A percentile compares a stretch with the other conserved stretches of the same genome.
phyloP scores from a whole-genome alignment of 768 basidiomycete genomes.

The Xerocomus brunneocitrinus region DNA sequence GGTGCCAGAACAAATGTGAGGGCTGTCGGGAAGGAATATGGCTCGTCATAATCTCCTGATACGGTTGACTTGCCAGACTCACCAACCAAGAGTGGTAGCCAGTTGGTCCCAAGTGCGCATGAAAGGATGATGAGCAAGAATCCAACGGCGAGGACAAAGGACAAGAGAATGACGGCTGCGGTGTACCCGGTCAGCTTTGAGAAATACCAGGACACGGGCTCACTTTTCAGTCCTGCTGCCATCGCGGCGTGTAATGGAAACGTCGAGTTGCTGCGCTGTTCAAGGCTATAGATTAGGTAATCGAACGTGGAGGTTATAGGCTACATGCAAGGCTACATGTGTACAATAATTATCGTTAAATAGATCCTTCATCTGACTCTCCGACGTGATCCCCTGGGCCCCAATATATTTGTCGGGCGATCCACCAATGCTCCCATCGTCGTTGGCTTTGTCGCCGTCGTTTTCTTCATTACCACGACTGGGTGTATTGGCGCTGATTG shows the following conservation, averaged over 20 bases:
- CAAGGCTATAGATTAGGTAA: conserved; percentile 20
- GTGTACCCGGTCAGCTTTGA: conserved; percentile 1
- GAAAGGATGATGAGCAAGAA: conserved; percentile 97
- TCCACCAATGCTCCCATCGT: conserved; percentile 27
- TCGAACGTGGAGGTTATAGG: background rate
- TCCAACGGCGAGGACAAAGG: conserved; percentile 96
- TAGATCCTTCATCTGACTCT: conserved; percentile 19
- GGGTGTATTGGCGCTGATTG: conserved; percentile 6
- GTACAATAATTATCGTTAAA: background rate
- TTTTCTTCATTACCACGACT: conserved; percentile 20
- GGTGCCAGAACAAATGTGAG: conserved; percentile 94
- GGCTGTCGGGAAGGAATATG: conserved; percentile 43
- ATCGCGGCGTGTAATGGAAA: conserved; percentile 30
- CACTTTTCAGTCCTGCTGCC: conserved; percentile 69
- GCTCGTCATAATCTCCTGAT: background rate
- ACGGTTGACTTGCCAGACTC: conserved; percentile 27
- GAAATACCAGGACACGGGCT: conserved; percentile 15
- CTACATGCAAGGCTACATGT: background rate
- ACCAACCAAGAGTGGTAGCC: conserved; percentile 97
- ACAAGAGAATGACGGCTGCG: conserved; percentile 90
- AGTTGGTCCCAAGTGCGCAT: conserved; percentile 93
- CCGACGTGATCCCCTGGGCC: conserved; percentile 29
- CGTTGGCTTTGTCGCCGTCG: conserved; percentile 15
- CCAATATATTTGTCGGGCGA: conserved; percentile 32
- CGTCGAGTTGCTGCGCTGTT: conserved; percentile 4